A percentile compares a stretch with the other conserved stretches of the same genome.
phyloP scores from a whole-genome alignment of 2,329 filamentous ascomycete genomes.

The Fusarium heterosporum region DNA sequence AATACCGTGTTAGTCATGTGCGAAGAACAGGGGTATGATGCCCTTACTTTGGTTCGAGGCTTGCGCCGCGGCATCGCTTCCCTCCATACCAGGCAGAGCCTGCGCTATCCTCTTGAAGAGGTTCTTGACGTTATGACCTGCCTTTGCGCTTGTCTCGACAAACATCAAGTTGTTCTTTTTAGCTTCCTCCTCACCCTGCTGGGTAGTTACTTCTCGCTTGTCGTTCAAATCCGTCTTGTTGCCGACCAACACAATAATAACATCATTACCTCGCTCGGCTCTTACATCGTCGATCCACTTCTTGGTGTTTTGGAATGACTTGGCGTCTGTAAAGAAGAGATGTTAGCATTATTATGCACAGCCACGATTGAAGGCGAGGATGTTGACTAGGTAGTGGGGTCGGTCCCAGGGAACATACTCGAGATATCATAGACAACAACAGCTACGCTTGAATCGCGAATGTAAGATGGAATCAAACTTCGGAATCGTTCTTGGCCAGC shows the following conservation, averaged over 20 bases:
- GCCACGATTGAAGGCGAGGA: slow-evolving; percentile 20
- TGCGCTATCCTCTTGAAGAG: slow-evolving; percentile 98
- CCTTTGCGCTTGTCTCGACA: slow-evolving; percentile 97
- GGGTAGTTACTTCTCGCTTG: slow-evolving; percentile 95
- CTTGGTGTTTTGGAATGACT: slow-evolving; percentile 97
- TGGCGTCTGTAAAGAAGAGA: slow-evolving; percentile 71
- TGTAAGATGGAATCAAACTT: slow-evolving; percentile 97
- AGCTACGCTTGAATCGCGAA: slow-evolving; percentile 96
- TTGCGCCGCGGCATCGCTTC: slow-evolving; percentile 81
- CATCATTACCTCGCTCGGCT: slow-evolving; percentile 96
- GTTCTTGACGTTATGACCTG: slow-evolving; percentile 97
- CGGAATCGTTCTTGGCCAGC: slow-evolving; percentile 98
- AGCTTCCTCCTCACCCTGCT: slow-evolving; percentile 96
- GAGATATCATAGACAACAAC: slow-evolving; percentile 99
- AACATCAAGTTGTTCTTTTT: slow-evolving; percentile 99
- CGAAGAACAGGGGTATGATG: background rate
- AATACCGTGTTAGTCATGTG: slow-evolving; percentile 30
- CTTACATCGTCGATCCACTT: slow-evolving; percentile 99
- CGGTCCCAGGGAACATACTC: slow-evolving; percentile 61
- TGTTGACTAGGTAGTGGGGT: slow-evolving; percentile 36
- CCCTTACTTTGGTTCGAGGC: slow-evolving; percentile 80
- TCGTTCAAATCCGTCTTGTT: slow-evolving; percentile 99
- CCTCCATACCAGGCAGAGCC: slow-evolving; percentile 97
- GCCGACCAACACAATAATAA: slow-evolving; percentile 97
- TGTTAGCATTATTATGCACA: slow-evolving; percentile 38